phyloP scores from a whole-genome alignment of 345 rosid species.

The Clarkia xantiana region DNA sequence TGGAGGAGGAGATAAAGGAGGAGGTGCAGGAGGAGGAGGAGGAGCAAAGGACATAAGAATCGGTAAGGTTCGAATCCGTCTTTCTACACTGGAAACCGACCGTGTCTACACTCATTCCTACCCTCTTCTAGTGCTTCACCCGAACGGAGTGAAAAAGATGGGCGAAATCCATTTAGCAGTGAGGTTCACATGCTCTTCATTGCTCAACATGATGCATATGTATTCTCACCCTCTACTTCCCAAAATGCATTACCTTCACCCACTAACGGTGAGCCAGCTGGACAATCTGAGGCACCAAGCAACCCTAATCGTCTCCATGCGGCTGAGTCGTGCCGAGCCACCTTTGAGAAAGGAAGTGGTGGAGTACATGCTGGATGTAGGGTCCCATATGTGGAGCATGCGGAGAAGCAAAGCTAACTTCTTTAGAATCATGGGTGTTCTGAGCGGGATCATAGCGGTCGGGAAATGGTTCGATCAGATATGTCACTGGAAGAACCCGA shows the following conservation, averaged over 20 bases:
- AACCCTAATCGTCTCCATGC: constrained; percentile 10
- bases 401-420: constrained; percentile 30
- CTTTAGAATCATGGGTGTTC: constrained; percentile 21
- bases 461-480: constrained; percentile 27
- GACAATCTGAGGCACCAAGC: constrained; percentile 35
- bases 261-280: constrained; percentile 28
- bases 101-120: constrained; percentile 29
- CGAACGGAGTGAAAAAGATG: constrained; percentile 34
- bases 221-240: too few species aligned
- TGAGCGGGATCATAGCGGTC: constrained; percentile 10
- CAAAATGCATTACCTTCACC: constrained; percentile 22
- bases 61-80: constrained; percentile 41
- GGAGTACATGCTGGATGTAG: constrained; percentile 33
- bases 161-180: constrained; percentile 41
- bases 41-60: constrained; percentile 21
- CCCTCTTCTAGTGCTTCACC: constrained; percentile 30
- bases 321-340: constrained; percentile 30
- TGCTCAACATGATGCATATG: too few species aligned
- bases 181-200: constrained; percentile 21
- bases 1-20: constrained; percentile 5
- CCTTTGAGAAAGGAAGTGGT: constrained; percentile 39
- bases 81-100: constrained; percentile 29
- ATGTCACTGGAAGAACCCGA: constrained; percentile 27
- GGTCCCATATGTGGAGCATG: constrained; percentile 28
- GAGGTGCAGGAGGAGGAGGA: constrained; percentile 6